These are phyloP conservation scores for Penicillium polonicum DNA, from an alignment of 2,329 filamentous ascomycete genomes.

Conservation along the genomic window DNA sequence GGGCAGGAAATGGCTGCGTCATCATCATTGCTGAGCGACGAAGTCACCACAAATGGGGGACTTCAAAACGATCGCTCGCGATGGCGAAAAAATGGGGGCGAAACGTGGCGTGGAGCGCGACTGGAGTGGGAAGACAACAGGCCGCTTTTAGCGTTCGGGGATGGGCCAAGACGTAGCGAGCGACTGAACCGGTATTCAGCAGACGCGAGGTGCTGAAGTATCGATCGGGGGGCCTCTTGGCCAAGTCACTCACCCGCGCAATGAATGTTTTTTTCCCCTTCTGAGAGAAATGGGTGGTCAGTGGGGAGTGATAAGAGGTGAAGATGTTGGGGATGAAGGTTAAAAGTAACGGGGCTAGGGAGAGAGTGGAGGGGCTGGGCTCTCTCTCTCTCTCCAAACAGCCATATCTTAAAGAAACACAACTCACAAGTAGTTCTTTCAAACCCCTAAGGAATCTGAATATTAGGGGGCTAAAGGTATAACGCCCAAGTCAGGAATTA, in stretches of 20 bases:
- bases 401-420: not conserved
- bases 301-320: slow-evolving; percentile 14
- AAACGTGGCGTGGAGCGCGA: slow-evolving; percentile 25
- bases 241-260: slow-evolving; percentile 27
- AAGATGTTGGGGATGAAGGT: slow-evolving; percentile 15
- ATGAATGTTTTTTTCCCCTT: slow-evolving; percentile 19
- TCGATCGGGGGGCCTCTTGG: slow-evolving; percentile 30
- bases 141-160: slow-evolving; percentile 36
- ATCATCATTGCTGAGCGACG: slow-evolving; percentile 52
- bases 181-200: slow-evolving; percentile 31
- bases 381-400: not conserved
- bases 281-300: slow-evolving; percentile 10
- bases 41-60: slow-evolving; percentile 37
- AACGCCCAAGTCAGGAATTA: slow-evolving; percentile 23
- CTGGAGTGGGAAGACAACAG: slow-evolving; percentile 19
- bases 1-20: slow-evolving; percentile 57
- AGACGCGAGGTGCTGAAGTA: slow-evolving; percentile 34
- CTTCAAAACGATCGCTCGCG: slow-evolving; percentile 20
- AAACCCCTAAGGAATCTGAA: not conserved
- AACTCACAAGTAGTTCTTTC: not conserved
- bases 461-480: slow-evolving; percentile 10
- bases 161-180: slow-evolving; percentile 38
- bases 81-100: slow-evolving; percentile 16
- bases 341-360: slow-evolving; percentile 23
- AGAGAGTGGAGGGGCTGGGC: slow-evolving; percentile 34